phyloP scores from a whole-genome alignment of 768 basidiomycete species.

The Mycena latifolia region DNA sequence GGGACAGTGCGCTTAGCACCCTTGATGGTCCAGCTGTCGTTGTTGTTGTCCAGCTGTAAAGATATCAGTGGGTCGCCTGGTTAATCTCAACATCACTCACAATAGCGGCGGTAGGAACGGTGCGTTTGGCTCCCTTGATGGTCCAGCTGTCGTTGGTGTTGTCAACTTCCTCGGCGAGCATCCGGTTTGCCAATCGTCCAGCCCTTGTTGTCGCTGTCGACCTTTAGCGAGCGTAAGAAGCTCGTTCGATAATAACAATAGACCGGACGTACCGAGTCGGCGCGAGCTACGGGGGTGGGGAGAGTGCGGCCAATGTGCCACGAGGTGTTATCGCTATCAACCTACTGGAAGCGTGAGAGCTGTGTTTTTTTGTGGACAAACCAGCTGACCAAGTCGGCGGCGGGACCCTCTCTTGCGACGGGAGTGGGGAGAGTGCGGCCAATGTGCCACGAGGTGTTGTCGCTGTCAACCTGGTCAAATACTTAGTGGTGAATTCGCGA shows the following conservation, averaged over 20 bases:
- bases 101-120: no score
- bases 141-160: no score
- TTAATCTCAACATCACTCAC: no score
- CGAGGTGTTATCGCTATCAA: constrained; percentile 11
- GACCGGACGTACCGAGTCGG: neutral
- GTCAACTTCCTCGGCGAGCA: no score
- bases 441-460: constrained; percentile 15
- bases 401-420: no score
- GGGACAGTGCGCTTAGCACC: neutral
- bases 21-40: neutral
- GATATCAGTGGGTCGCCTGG: neutral
- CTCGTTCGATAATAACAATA: no score
- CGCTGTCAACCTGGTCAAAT: constrained; percentile 9
- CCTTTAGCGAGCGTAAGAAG: neutral
- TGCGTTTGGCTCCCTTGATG: no score
- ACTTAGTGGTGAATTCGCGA: no score
- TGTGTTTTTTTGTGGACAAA: no score
- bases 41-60: neutral
- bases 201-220: constrained; percentile 18
- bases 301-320: constrained; percentile 8
- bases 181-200: constrained; percentile 4
- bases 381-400: no score
- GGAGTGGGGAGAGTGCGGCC: neutral
- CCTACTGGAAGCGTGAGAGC: neutral
- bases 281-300: neutral